A percentile compares a stretch with the other conserved stretches of the same genome.
Conservation (phyloP, 1,284 basidiomycete genomes). For the Leccinum pachyderme region DNA sequence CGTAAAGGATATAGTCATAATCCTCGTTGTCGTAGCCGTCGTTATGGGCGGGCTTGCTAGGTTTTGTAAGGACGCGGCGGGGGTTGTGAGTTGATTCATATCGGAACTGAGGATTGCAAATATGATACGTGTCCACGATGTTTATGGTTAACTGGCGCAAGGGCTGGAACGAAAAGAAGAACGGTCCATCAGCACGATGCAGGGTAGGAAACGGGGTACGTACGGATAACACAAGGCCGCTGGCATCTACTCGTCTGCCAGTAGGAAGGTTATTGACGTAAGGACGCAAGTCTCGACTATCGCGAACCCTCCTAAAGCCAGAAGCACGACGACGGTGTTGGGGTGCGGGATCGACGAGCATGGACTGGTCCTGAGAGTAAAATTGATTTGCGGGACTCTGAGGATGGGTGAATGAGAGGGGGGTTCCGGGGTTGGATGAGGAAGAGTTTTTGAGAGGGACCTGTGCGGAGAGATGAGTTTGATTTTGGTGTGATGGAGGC, state of each 20-base stretch:
- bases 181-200: conserved; percentile 14
- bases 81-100: conserved; percentile 94
- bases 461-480: conserved; percentile 33
- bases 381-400: conserved; percentile 49
- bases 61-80: conserved; percentile 91
- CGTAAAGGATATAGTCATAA: conserved; percentile 96
- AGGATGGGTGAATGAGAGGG: conserved; percentile 60
- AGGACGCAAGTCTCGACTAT: conserved; percentile 68
- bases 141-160: conserved; percentile 85
- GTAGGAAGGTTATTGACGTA: conserved; percentile 55
- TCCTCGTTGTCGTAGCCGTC: conserved; percentile 97
- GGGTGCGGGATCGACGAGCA: conserved; percentile 63
- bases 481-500: conserved; percentile 46
- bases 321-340: conserved; percentile 64
- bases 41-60: conserved; percentile 90
- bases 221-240: conserved; percentile 65
- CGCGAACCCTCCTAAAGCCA: conserved; percentile 71
- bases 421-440: conserved; percentile 58
- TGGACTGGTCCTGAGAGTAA: conserved; percentile 61
- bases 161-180: conserved; percentile 49
- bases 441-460: conserved; percentile 29
- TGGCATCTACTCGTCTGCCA: conserved; percentile 65
- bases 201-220: conserved; percentile 25
- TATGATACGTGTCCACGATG: conserved; percentile 85
- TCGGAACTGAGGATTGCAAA: conserved; percentile 89